phyloP scores from a whole-genome alignment of 495 filamentous ascomycete species.

The Staphylotrichum longicolle region DNA sequence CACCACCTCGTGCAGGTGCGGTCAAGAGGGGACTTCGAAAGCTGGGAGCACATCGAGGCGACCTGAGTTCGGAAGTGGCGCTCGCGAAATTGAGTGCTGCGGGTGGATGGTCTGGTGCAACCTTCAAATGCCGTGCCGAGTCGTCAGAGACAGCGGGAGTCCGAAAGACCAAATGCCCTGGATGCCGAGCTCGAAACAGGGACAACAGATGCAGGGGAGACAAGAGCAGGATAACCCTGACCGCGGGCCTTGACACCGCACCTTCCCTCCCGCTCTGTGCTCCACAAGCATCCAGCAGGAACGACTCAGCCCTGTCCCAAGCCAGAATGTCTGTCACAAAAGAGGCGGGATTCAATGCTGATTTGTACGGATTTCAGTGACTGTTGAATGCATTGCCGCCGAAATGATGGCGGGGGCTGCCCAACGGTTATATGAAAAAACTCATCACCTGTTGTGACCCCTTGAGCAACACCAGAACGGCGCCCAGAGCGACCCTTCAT shows the following conservation, averaged over 20 bases:
- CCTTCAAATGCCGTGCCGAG: slow-evolving; percentile 16
- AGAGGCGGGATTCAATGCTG: too few relatives aligned
- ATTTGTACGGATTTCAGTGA: too few relatives aligned
- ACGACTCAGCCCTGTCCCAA: slow-evolving; percentile 13
- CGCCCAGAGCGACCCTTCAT: slow-evolving; percentile 9
- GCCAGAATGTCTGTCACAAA: background rate
- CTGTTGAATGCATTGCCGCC: background rate
- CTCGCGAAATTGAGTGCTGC: slow-evolving; percentile 11
- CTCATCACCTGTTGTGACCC: background rate
- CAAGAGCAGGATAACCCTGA: slow-evolving; percentile 15
- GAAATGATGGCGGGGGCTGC: background rate
- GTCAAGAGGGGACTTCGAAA: background rate
- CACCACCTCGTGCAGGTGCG: too few relatives aligned
- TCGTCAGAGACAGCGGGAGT: background rate
- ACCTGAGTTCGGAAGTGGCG: slow-evolving; percentile 9
- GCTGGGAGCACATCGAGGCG: background rate
- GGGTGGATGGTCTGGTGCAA: slow-evolving; percentile 6
- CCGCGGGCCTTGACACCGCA: background rate
- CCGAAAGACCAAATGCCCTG: background rate
- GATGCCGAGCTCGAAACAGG: slow-evolving; percentile 17
- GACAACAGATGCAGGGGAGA: slow-evolving; percentile 10
- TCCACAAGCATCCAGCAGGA: slow-evolving; percentile 11
- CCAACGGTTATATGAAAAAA: background rate
- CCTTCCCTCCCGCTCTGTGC: slow-evolving; percentile 13
- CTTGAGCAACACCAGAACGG: background rate